Evolutionary conservation across 306 rosid species (phyloP).

Genomic region (Crataegus laevigata): DNA sequence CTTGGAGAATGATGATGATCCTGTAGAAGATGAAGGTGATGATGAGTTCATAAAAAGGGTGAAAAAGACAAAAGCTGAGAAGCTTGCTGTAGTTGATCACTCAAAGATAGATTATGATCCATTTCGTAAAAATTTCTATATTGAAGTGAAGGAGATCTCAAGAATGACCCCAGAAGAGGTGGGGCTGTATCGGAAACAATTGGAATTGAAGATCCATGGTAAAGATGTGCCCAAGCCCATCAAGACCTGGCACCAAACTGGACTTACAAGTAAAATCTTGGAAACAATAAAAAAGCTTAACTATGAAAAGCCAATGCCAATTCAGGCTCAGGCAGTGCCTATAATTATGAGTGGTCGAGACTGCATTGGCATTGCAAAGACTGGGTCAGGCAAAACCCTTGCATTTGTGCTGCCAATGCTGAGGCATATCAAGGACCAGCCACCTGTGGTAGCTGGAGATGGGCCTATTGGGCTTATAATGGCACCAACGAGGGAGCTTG

Average conservation of each 20-base stretch:
- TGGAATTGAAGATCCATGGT: slow-evolving; percentile 94
- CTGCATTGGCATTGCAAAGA: slow-evolving; percentile 92
- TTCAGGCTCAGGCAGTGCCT: slow-evolving; percentile 92
- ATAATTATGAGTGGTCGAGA: slow-evolving; percentile 92
- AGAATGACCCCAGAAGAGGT: slow-evolving; percentile 65
- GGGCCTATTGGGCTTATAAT: slow-evolving; percentile 94
- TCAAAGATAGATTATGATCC: slow-evolving; percentile 77
- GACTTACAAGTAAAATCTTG: slow-evolving; percentile 80
- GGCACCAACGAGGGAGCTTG: slow-evolving; percentile 98
- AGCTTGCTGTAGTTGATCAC: slow-evolving; percentile 88
- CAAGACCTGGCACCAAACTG: slow-evolving; percentile 90
- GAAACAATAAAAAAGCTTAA: slow-evolving; percentile 73
- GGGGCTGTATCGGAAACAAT: slow-evolving; percentile 57
- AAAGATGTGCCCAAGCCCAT: slow-evolving; percentile 94
- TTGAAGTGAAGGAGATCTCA: slow-evolving; percentile 68
- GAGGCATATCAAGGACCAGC: slow-evolving; percentile 98
- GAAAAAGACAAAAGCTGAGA: slow-evolving; percentile 91
- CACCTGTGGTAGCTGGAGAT: slow-evolving; percentile 79
- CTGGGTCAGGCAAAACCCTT: slow-evolving; percentile 95
- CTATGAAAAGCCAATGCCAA: slow-evolving; percentile 86
- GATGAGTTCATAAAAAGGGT: slow-evolving; percentile 96
- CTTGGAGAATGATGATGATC: slow-evolving; percentile 52
- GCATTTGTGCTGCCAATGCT: slow-evolving; percentile 94
- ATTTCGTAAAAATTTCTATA: slow-evolving; percentile 65
- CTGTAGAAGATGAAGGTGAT: slow-evolving; percentile 71